Conservation (phyloP, 2,329 filamentous ascomycete genomes). For the Dactylellina sp. region DNA sequence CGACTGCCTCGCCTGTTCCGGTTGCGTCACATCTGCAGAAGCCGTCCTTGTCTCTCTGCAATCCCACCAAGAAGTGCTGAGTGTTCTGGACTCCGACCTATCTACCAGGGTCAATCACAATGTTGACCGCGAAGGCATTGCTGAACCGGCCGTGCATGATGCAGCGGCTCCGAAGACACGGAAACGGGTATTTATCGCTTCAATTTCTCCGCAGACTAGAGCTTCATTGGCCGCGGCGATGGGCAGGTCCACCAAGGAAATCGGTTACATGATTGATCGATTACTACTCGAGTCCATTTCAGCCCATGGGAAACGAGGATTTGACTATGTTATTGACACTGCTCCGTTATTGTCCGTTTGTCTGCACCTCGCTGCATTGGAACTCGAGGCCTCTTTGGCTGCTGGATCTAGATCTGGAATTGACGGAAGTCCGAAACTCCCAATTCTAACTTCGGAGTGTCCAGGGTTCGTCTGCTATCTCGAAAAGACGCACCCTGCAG, state of each 20-base stretch:
- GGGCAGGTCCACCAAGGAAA: conserved; percentile 77
- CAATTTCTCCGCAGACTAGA: conserved; percentile 88
- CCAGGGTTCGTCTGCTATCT: conserved; percentile 99
- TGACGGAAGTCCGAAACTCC: conserved; percentile 65
- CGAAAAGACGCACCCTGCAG: conserved; percentile 95
- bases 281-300: conserved; percentile 74
- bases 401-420: conserved; percentile 54
- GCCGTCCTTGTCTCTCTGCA: conserved; percentile 96
- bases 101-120: conserved; percentile 63
- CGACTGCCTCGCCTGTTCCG: conserved; percentile 96
- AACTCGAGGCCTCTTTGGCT: conserved; percentile 69
- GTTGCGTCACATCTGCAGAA: conserved; percentile 96
- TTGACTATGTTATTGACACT: conserved; percentile 91
- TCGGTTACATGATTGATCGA: conserved; percentile 83
- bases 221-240: conserved; percentile 89
- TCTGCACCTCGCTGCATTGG: conserved; percentile 81
- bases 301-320: conserved; percentile 79
- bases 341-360: conserved; percentile 84
- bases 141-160: conserved; percentile 71
- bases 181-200: conserved; percentile 81
- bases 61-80: conserved; percentile 90
- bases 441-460: conserved; percentile 87
- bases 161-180: conserved; percentile 26
- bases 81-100: conserved; percentile 69
- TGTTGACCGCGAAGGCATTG: conserved; percentile 63